These are phyloP conservation scores for Pyricularia grisea DNA, from an alignment of 2,329 filamentous ascomycete genomes.

Conservation along the genomic window DNA sequence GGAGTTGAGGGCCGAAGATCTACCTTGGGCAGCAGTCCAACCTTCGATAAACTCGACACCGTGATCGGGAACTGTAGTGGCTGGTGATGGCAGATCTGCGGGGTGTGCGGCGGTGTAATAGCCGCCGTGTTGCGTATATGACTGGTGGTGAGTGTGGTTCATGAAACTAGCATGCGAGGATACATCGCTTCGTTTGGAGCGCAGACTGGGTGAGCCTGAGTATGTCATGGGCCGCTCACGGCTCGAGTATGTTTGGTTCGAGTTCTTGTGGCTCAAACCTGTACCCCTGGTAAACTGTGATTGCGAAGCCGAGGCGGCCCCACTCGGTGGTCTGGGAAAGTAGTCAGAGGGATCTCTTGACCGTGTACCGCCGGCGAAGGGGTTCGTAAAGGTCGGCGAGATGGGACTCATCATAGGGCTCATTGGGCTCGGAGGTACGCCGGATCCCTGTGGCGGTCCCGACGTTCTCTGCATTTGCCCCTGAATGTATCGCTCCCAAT, in stretches of 20 bases:
- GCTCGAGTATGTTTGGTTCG: conserved; percentile 36
- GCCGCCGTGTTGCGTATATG: conserved; percentile 29
- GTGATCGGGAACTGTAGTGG: conserved; percentile 41
- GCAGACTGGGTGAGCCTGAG: conserved; percentile 50
- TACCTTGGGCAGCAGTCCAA: conserved; percentile 50
- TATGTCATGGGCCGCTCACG: conserved; percentile 42
- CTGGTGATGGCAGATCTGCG: conserved; percentile 46
- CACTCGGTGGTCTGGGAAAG: conserved; percentile 33
- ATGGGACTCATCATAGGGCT: conserved; percentile 39
- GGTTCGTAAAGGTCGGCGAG: conserved; percentile 44
- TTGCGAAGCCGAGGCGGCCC: conserved; percentile 19
- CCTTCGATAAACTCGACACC: conserved; percentile 49
- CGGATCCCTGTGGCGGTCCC: conserved; percentile 19
- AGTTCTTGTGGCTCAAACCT: conserved; percentile 35
- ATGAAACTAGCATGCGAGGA: conserved; percentile 33
- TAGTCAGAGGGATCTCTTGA: conserved; percentile 31
- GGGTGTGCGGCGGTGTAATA: conserved; percentile 42
- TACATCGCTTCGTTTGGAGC: conserved; percentile 53
- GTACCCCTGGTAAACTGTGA: conserved; percentile 18
- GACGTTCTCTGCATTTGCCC: conserved; percentile 29
- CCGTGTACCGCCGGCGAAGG: conserved; percentile 31
- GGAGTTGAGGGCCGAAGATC: conserved; percentile 48
- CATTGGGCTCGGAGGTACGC: conserved; percentile 19
- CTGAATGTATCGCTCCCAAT: conserved; percentile 49
- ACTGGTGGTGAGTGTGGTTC: conserved; percentile 38